Conservation (phyloP, 805 yeast genomes). For the Yarrowia bubula region DNA sequence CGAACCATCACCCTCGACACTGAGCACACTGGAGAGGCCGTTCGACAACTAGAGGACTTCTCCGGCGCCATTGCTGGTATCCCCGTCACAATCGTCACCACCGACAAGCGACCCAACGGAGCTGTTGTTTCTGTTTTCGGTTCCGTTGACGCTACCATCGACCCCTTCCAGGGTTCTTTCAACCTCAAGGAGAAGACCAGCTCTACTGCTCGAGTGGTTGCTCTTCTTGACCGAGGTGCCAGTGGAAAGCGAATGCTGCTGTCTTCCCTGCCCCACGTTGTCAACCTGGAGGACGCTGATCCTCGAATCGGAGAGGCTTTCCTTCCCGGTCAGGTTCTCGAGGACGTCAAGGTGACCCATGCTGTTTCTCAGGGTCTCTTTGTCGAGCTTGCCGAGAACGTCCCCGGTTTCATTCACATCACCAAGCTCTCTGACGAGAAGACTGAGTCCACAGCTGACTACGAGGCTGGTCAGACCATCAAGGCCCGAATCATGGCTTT, state of each 20-base stretch:
- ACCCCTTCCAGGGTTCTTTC: constrained; percentile 61
- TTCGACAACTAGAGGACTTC: constrained; percentile 59
- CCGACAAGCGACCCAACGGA: constrained; percentile 61
- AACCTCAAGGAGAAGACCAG: constrained; percentile 66
- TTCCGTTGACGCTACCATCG: constrained; percentile 66
- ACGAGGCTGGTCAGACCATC: constrained; percentile 63
- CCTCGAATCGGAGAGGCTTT: constrained; percentile 55
- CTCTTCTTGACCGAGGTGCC: constrained; percentile 50
- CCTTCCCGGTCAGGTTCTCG: constrained; percentile 70
- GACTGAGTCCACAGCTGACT: constrained; percentile 39
- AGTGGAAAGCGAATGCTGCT: constrained; percentile 59
- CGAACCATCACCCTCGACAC: constrained; percentile 62
- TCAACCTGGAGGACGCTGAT: constrained; percentile 40
- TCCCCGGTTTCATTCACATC: constrained; percentile 72
- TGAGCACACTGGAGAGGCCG: constrained; percentile 44
- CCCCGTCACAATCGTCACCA: constrained; percentile 67
- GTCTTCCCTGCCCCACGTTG: constrained; percentile 59
- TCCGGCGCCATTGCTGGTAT: constrained; percentile 84
- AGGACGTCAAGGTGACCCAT: constrained; percentile 55
- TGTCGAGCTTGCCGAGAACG: constrained; percentile 48
- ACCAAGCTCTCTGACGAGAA: constrained; percentile 55
- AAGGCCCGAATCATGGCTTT: constrained; percentile 75
- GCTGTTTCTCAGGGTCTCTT: constrained; percentile 46
- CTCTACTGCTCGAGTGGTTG: constrained; percentile 68
- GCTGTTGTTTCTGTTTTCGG: constrained; percentile 72